phyloP scores from a whole-genome alignment of 768 basidiomycete species.

The Solioccasus polychromus region DNA sequence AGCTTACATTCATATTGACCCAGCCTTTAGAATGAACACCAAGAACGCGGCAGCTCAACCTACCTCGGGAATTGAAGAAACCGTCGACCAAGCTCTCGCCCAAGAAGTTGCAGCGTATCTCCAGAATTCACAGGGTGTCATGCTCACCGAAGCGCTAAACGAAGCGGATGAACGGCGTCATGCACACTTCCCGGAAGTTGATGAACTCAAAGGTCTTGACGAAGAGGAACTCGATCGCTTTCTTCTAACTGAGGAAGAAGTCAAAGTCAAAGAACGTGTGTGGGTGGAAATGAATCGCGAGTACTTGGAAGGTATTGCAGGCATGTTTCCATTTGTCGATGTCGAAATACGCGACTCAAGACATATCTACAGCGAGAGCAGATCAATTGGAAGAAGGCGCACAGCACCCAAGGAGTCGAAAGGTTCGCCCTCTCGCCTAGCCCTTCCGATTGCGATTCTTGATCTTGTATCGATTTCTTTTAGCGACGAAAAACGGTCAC shows the following conservation, averaged over 20 bases:
- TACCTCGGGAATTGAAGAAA: conserved; percentile 50
- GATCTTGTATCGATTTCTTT: conserved; percentile 9
- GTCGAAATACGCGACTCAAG: conserved; percentile 40
- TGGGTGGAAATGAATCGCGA: conserved; percentile 95
- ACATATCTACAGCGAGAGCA: conserved; percentile 60
- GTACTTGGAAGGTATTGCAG: conserved; percentile 84
- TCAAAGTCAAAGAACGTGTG: conserved; percentile 81
- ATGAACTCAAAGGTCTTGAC: conserved; percentile 77
- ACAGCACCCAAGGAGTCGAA: conserved; percentile 57
- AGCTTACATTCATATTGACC: conserved; percentile 52
- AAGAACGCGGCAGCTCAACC: conserved; percentile 13
- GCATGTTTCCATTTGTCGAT: conserved; percentile 29
- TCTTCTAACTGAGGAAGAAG: conserved; percentile 75
- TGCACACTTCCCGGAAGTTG: conserved; percentile 44
- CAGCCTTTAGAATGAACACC: conserved; percentile 40
- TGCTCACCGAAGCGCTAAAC: conserved; percentile 59
- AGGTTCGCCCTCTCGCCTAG: conserved; percentile 62
- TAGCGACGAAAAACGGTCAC: conserved; percentile 68
- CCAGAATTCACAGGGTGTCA: conserved; percentile 55
- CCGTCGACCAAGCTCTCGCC: conserved; percentile 58
- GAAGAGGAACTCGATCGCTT: conserved; percentile 88
- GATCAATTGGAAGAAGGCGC: conserved; percentile 46
- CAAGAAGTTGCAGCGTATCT: conserved; percentile 72
- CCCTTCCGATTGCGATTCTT: conserved; percentile 16
- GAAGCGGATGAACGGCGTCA: conserved; percentile 64